Percentiles rank a stretch among this genome's conserved stretches.
These are phyloP conservation scores for Proliferodiscus dingleyae DNA, from an alignment of 2,329 filamentous ascomycete species.

Conservation along the genomic window DNA sequence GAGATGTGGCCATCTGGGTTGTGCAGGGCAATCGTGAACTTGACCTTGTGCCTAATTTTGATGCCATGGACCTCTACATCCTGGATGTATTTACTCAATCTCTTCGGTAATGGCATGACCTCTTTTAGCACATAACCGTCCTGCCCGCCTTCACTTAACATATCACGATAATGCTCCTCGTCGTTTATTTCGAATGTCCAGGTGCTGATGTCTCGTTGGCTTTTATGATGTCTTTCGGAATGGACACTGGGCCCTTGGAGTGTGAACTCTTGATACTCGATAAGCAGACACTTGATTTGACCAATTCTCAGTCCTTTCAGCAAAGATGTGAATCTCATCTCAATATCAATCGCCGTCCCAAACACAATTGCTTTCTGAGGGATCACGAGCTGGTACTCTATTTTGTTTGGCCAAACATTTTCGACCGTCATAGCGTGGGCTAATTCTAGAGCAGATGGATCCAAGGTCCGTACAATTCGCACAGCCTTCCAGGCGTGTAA, in stretches of 20 bases:
- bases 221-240: constrained; percentile 53
- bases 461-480: constrained; percentile 71
- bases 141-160: constrained; percentile 63
- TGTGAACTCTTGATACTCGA: constrained; percentile 71
- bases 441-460: constrained; percentile 70
- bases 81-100: constrained; percentile 77
- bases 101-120: constrained; percentile 70
- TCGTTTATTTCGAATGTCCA: constrained; percentile 53
- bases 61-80: constrained; percentile 86
- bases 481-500: constrained; percentile 74
- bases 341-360: constrained; percentile 76
- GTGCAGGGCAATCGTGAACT: constrained; percentile 82
- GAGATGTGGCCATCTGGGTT: constrained; percentile 95
- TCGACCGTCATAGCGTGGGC: constrained; percentile 91
- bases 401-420: constrained; percentile 96
- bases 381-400: constrained; percentile 90
- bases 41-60: constrained; percentile 88
- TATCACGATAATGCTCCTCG: constrained; percentile 62
- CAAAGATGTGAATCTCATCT: constrained; percentile 82
- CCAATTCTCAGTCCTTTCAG: constrained; percentile 84
- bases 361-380: constrained; percentile 94
- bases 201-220: constrained; percentile 57
- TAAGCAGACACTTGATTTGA: constrained; percentile 72
- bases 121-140: constrained; percentile 61
- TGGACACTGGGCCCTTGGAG: constrained; percentile 42